These are phyloP conservation scores for Wickerhamomyces kurtzmanii DNA, from an alignment of 805 yeast genomes.

Conservation along the genomic window DNA sequence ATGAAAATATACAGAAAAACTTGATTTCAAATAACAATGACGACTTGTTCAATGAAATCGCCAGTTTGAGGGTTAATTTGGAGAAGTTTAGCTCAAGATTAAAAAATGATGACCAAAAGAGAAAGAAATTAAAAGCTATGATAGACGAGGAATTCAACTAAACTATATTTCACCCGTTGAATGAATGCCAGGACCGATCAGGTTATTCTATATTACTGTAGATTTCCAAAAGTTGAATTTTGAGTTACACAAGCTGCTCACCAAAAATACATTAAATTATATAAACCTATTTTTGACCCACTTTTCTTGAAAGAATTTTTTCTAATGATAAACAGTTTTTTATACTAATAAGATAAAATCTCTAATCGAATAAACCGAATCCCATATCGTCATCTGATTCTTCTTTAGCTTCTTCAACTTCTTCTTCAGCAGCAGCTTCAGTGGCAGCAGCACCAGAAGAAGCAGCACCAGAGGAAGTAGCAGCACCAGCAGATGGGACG, in stretches of 20 bases:
- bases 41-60: constrained; percentile 9
- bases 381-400: constrained; percentile 64
- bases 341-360: background rate
- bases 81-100: no score
- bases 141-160: background rate
- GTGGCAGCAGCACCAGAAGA: constrained; percentile 45
- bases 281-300: background rate
- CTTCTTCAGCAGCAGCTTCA: constrained; percentile 49
- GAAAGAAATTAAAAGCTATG: constrained; percentile 2
- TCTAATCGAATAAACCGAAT: constrained; percentile 65
- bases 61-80: constrained; percentile 8
- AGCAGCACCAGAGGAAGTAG: constrained; percentile 46
- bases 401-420: constrained; percentile 37
- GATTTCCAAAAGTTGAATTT: background rate
- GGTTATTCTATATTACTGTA: background rate
- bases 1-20: constrained; percentile 8
- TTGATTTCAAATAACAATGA: constrained; percentile 6
- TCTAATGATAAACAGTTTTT: background rate
- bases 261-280: background rate
- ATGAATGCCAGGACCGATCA: background rate
- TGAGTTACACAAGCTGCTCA: background rate
- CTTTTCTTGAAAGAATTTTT: background rate
- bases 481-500: constrained; percentile 78
- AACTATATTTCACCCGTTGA: background rate
- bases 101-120: constrained; percentile 9